Evolutionary conservation across 2,329 filamentous ascomycete species (phyloP).

Genomic region (Chaetothyriales sp.): DNA sequence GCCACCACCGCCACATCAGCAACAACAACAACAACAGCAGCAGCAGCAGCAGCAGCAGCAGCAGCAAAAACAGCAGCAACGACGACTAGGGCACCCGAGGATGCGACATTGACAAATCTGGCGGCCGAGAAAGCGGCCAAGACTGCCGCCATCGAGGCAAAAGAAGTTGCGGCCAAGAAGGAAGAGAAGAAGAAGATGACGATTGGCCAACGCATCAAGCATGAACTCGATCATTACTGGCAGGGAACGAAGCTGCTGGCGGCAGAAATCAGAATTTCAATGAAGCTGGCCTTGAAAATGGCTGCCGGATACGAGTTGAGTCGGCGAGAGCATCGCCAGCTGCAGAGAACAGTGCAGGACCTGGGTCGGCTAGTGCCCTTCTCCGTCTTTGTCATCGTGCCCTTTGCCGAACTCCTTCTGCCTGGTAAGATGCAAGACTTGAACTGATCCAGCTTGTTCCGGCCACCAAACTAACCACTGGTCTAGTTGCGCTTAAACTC

Average conservation of each 20-base stretch:
- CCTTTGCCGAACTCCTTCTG: slow-evolving; percentile 74
- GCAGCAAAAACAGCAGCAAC: too few species aligned
- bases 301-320: slow-evolving; percentile 93
- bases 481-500: slow-evolving; percentile 72
- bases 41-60: too few species aligned
- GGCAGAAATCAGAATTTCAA: slow-evolving; percentile 86
- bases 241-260: slow-evolving; percentile 92
- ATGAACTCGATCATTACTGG: slow-evolving; percentile 90
- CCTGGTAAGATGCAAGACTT: neutral
- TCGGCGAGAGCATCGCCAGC: slow-evolving; percentile 69
- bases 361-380: slow-evolving; percentile 86
- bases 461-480: slow-evolving; percentile 29
- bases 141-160: slow-evolving; percentile 24
- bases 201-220: slow-evolving; percentile 83
- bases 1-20: neutral
- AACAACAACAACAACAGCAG: slow-evolving; percentile 30
- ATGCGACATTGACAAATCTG: slow-evolving; percentile 46
- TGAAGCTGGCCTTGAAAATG: slow-evolving; percentile 87
- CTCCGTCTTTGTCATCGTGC: slow-evolving; percentile 91
- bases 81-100: slow-evolving; percentile 32
- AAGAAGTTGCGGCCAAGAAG: slow-evolving; percentile 43
- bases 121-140: slow-evolving; percentile 41
- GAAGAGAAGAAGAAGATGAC: slow-evolving; percentile 79
- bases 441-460: too few species aligned
- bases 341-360: slow-evolving; percentile 87